Percentiles rank a stretch among this genome's conserved stretches.
Conservation (phyloP, 179 eudicot genomes). For the Sideroxylon spinosum region DNA sequence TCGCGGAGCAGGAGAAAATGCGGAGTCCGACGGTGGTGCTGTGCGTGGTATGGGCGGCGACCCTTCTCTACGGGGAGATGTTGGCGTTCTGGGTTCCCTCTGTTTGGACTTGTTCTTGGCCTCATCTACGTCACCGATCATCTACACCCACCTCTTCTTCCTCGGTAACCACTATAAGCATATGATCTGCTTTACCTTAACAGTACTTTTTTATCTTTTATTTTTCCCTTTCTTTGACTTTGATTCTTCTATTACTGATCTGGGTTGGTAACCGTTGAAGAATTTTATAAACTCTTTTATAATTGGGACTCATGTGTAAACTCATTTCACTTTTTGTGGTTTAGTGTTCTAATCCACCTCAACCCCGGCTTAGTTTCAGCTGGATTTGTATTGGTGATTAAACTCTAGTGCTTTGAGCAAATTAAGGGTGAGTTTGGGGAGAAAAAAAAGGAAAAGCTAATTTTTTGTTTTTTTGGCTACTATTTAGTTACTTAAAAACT, state of each 20-base stretch:
- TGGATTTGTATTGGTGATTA: too few relatives aligned
- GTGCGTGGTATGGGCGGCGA: conserved; percentile 57
- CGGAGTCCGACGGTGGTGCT: conserved; percentile 51
- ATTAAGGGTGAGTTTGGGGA: too few relatives aligned
- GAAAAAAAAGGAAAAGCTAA: too few relatives aligned
- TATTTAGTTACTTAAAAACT: too few relatives aligned
- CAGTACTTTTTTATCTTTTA: not conserved
- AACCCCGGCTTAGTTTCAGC: too few relatives aligned
- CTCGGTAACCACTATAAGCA: conserved; percentile 18
- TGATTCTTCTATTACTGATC: not conserved
- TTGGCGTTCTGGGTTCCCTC: conserved; percentile 71
- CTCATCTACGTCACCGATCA: conserved; percentile 40
- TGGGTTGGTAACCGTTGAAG: not conserved
- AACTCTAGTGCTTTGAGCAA: too few relatives aligned
- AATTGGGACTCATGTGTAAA: too few relatives aligned
- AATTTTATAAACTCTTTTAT: not conserved
- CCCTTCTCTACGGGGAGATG: conserved; percentile 82
- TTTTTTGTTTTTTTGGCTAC: too few relatives aligned
- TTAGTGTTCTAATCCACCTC: too few relatives aligned
- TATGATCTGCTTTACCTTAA: not conserved
- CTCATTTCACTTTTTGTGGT: too few relatives aligned
- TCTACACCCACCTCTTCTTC: conserved; percentile 4
- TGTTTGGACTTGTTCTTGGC: conserved; percentile 70
- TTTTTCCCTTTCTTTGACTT: not conserved
- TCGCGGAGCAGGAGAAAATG: conserved; percentile 19